These are phyloP conservation scores for Primulina huaijiensis DNA, from an alignment of 257 asterid genomes.

Conservation along the genomic window DNA sequence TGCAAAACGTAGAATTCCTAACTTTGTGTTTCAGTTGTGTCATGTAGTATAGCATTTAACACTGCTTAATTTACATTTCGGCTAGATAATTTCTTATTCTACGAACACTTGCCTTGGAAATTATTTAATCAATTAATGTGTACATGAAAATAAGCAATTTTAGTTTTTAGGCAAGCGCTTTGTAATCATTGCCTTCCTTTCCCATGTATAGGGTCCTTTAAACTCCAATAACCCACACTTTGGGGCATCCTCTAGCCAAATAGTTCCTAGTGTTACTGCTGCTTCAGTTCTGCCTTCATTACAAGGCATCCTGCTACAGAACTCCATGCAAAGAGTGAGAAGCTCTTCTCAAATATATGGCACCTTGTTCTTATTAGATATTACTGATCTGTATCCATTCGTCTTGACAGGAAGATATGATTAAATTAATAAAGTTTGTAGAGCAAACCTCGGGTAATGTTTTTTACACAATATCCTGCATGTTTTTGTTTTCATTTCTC, in stretches of 20 bases:
- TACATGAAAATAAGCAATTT: constrained; percentile 28
- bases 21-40: background rate
- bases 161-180: constrained; percentile 32
- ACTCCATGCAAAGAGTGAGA: constrained; percentile 69
- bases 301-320: constrained; percentile 76
- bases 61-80: background rate
- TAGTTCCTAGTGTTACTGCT: constrained; percentile 40
- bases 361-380: constrained; percentile 19
- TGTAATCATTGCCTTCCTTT: constrained; percentile 39
- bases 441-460: constrained; percentile 79
- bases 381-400: constrained; percentile 33
- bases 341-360: constrained; percentile 23
- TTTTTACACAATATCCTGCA: constrained; percentile 4
- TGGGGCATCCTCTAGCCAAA: constrained; percentile 47
- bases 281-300: constrained; percentile 73
- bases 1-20: background rate
- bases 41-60: background rate
- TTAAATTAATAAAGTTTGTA: constrained; percentile 67
- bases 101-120: background rate
- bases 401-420: constrained; percentile 69
- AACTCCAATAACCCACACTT: constrained; percentile 41
- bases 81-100: constrained; percentile 1
- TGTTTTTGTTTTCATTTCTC: background rate
- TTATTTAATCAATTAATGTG: constrained; percentile 9
- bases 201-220: constrained; percentile 47